phyloP scores from a whole-genome alignment of 164 flowering plant genomes.

The Pachysandra terminalis region DNA sequence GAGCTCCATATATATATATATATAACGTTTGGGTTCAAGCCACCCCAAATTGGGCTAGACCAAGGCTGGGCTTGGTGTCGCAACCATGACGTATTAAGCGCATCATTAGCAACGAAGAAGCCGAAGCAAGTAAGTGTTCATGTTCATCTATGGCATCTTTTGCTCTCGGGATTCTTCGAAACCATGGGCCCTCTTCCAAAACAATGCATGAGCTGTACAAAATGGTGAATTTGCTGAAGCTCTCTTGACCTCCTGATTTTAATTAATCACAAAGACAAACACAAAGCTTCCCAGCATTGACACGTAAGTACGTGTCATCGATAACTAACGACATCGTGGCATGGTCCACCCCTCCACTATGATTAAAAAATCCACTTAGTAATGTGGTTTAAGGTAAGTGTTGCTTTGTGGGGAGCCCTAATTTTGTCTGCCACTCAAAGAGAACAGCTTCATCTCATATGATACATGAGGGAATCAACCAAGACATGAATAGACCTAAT shows the following conservation, averaged over 20 bases:
- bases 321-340: not conserved
- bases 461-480: constrained; percentile 37
- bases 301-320: not conserved
- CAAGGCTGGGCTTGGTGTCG: too few species aligned
- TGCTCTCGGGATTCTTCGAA: not conserved
- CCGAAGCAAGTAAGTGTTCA: not conserved
- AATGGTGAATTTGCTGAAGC: too few species aligned
- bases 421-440: constrained; percentile 51
- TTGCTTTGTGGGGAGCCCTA: constrained; percentile 32
- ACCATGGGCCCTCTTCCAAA: not conserved
- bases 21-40: too few species aligned
- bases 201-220: too few species aligned
- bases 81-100: too few species aligned
- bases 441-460: constrained; percentile 15
- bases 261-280: too few species aligned
- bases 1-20: too few species aligned
- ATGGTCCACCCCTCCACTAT: too few species aligned
- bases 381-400: constrained; percentile 2
- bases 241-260: not conserved
- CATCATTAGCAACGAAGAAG: too few species aligned
- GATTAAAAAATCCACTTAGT: constrained; percentile 3
- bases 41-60: not conserved
- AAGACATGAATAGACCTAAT: constrained; percentile 34
- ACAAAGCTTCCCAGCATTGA: not conserved
- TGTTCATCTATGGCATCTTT: not conserved